phyloP scores from a whole-genome alignment of 345 rosid species.

The Rhizophora mangle region DNA sequence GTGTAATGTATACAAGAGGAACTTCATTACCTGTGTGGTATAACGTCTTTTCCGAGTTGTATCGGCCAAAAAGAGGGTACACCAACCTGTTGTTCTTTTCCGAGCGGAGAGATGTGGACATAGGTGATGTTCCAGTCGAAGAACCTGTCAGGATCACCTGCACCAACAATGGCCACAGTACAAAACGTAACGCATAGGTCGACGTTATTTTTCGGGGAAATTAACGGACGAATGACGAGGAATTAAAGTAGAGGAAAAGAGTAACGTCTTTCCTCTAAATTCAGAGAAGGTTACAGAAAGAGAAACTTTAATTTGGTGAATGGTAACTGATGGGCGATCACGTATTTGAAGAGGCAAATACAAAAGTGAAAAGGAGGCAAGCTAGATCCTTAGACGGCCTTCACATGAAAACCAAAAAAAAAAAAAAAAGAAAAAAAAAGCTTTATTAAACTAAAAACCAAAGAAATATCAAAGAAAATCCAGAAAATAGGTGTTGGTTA shows the following conservation, averaged over 20 bases:
- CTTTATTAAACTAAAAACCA: not conserved
- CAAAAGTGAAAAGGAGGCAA: conserved; percentile 3
- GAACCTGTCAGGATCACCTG: conserved; percentile 70
- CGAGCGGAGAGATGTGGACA: conserved; percentile 75
- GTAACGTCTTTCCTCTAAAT: not conserved
- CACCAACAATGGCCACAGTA: conserved; percentile 22
- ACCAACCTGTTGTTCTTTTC: conserved; percentile 67
- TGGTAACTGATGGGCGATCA: conserved; percentile 17
- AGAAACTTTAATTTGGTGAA: not conserved
- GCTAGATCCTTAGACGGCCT: not conserved
- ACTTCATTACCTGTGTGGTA: conserved; percentile 25
- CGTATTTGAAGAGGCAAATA: conserved; percentile 13
- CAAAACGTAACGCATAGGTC: not conserved
- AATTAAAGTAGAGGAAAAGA: not conserved
- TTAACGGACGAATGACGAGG: not conserved
- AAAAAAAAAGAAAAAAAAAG: not conserved
- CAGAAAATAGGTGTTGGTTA: not conserved
- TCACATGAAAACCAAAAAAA: not conserved
- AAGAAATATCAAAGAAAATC: not conserved
- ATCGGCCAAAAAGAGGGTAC: not conserved
- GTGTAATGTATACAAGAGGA: no score
- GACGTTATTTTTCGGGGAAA: not conserved
- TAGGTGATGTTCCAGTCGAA: conserved; percentile 79
- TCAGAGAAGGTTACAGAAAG: conserved; percentile 2
- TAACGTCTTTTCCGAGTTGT: conserved; percentile 28